phyloP scores from a whole-genome alignment of 495 filamentous ascomycete species.

The Hypoxylon fragiforme region DNA sequence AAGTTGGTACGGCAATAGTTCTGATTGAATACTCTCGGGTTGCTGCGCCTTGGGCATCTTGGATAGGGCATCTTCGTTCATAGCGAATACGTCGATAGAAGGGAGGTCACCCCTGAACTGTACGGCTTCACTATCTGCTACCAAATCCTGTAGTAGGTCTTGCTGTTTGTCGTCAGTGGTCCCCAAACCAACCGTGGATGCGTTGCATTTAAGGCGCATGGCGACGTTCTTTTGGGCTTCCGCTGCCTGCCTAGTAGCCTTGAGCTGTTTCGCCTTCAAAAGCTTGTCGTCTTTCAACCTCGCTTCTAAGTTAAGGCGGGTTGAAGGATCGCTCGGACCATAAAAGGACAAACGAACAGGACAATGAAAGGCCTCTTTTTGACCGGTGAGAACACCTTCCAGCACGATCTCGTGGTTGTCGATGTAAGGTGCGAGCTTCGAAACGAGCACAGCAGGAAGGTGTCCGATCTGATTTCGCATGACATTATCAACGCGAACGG shows the following conservation, averaged over 20 bases:
- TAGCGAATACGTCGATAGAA: conserved; percentile 66
- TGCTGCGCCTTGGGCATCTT: conserved; percentile 74
- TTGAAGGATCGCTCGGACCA: conserved; percentile 60
- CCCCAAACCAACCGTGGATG: conserved; percentile 39
- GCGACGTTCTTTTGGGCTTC: conserved; percentile 45
- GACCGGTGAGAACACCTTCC: conserved; percentile 68
- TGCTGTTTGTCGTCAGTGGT: conserved; percentile 32
- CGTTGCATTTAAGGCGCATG: conserved; percentile 40
- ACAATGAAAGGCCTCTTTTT: conserved; percentile 67
- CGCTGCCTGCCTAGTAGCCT: conserved; percentile 54
- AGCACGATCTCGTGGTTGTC: conserved; percentile 54
- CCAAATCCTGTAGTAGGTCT: conserved; percentile 60
- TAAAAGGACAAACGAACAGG: conserved; percentile 69
- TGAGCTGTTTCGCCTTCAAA: conserved; percentile 49
- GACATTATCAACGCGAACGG: conserved; percentile 81
- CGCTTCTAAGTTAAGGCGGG: conserved; percentile 56
- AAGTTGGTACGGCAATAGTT: conserved; percentile 80
- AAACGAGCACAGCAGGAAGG: conserved; percentile 65
- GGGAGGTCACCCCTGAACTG: conserved; percentile 59
- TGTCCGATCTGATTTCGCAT: conserved; percentile 79
- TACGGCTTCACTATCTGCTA: conserved; percentile 69
- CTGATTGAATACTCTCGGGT: conserved; percentile 63
- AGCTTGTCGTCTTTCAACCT: conserved; percentile 65
- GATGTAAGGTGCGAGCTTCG: conserved; percentile 75
- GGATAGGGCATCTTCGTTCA: conserved; percentile 70